Conservation (phyloP, 1,139 yeast species). For the Saccharomyces pastorianus region DNA sequence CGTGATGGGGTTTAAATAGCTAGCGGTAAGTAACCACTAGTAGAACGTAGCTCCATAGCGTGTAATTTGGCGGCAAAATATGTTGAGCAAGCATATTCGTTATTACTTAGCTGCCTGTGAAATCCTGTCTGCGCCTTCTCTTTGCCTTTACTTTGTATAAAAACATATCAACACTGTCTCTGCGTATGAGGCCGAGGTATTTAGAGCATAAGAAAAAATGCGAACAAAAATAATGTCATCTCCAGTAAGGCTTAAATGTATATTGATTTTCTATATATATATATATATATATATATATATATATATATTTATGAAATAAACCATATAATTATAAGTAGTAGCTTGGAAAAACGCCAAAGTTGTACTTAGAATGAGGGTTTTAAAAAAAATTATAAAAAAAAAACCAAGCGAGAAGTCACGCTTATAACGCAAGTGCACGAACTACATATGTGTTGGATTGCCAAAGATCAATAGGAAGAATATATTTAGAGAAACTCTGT, state of each 20-base stretch:
- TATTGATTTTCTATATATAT: background rate
- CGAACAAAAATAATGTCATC: background rate
- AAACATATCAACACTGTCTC: background rate
- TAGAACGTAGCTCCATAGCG: too few relatives aligned
- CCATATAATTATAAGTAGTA: background rate
- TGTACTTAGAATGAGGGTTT: background rate
- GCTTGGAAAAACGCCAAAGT: background rate
- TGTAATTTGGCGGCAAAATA: too few relatives aligned
- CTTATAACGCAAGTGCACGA: background rate
- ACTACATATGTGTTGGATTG: background rate
- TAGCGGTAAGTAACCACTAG: too few relatives aligned
- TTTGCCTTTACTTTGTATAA: background rate
- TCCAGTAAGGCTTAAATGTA: background rate
- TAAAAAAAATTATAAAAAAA: background rate
- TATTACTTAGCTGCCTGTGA: background rate
- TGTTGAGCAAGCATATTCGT: background rate
- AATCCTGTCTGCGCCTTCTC: background rate
- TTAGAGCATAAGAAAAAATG: background rate
- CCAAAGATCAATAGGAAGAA: background rate
- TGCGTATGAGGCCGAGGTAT: background rate
- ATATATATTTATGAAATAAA: too few relatives aligned
- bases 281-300: too few relatives aligned
- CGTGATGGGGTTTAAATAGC: too few relatives aligned
- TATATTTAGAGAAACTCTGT: background rate
- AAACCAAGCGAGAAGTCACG: background rate